Base-by-base conservation (phyloP, 2,329 filamentous ascomycete genomes). In the Cercospora sp. region DNA sequence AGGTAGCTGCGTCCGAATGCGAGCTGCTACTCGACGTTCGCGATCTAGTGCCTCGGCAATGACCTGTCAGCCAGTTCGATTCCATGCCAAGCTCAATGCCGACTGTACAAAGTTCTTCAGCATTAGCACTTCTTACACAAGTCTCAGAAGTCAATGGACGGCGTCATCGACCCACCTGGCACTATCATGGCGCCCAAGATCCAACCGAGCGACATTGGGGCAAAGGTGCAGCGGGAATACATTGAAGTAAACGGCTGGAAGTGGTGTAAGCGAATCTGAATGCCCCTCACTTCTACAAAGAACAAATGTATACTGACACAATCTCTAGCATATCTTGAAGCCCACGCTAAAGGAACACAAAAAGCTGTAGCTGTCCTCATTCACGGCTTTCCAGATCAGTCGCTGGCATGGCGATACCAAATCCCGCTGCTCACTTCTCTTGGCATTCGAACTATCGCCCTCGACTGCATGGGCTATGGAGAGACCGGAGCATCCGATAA, bases 391-490 rank as follows among this genome's bases (percentile, higher is more conserved):
- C 94, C 94, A 8, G 93, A 97, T 80, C 80, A 95, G 18, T 87
- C 88, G 8, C 89, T 93, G 76, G 93, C 91, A 76, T 98, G 94
- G 94, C 90, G 94, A 69, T 90, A 92, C 80, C 94, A 97, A 80
- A 91, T 97, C 68, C 93, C 94, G 0, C 80, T 88, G 73, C 85
- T 98, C 23, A 80, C 91, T 36, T 85, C 89, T 5, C 83, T 92
- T 66, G 90, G 90, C 23, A 87, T 94, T 72, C 88, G 91, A 65
- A 92, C 97, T 64, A 88, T 98, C 26, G 92, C 88, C 10, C 91
- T 93, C 0, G 93, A 97, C 80, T 90, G 93, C 84, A 86, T 97
- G 74, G 94, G 94, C 70, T 98, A 95, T 78, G 92, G 91, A 28
- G 86, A 88, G 67, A 95, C 92, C 28, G 75, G 75, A 59, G 63